A percentile compares a stretch with the other conserved stretches of the same genome.
These are phyloP conservation scores for Rosa lucieae DNA, from an alignment of 306 rosid species.

Conservation along the genomic window DNA sequence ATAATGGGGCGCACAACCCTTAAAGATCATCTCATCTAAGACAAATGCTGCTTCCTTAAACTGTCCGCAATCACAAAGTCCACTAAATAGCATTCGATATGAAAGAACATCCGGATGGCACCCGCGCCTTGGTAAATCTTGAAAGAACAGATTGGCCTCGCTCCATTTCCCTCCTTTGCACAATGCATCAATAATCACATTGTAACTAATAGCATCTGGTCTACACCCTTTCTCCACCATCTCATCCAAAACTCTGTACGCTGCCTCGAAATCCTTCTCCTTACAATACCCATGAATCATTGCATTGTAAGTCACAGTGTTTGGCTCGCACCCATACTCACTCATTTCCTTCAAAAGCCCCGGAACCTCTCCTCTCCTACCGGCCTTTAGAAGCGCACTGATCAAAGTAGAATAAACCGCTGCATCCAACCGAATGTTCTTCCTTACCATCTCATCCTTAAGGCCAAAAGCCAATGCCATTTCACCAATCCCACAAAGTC, in stretches of 20 bases:
- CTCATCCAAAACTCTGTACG: conserved; percentile 54
- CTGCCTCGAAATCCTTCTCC: conserved; percentile 54
- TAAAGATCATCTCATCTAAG: conserved; percentile 75
- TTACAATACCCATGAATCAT: conserved; percentile 65
- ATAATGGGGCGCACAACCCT: conserved; percentile 47
- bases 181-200: conserved; percentile 52
- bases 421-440: conserved; percentile 38
- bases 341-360: conserved; percentile 60
- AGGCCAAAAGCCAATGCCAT: conserved; percentile 45
- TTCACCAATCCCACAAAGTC: conserved; percentile 50
- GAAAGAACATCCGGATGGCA: conserved; percentile 56
- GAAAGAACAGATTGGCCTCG: conserved; percentile 67
- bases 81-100: conserved; percentile 59
- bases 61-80: conserved; percentile 48
- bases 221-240: conserved; percentile 47
- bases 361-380: conserved; percentile 56
- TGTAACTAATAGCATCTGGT: conserved; percentile 63
- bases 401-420: conserved; percentile 55
- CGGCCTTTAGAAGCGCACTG: conserved; percentile 46
- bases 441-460: conserved; percentile 67
- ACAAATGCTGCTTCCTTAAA: conserved; percentile 56
- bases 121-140: conserved; percentile 61
- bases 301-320: conserved; percentile 66
- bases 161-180: conserved; percentile 61
- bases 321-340: conserved; percentile 43